These are phyloP conservation scores for Epicoccum sorghinum DNA, from an alignment of 2,329 filamentous ascomycete species.

Conservation along the genomic window DNA sequence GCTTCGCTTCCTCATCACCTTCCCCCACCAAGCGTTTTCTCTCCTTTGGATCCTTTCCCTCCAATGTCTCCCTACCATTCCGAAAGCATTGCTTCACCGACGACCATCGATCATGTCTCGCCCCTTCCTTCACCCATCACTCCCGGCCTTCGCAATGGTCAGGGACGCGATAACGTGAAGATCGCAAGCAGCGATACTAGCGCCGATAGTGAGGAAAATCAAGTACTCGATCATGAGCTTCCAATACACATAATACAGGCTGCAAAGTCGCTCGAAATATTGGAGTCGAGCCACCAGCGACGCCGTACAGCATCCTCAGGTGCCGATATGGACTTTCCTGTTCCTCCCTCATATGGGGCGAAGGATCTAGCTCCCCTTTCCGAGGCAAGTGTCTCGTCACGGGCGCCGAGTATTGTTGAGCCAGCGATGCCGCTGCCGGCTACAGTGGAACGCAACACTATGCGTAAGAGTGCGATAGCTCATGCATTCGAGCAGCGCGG, in stretches of 20 bases:
- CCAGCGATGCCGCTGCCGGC: conserved; percentile 7
- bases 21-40: conserved; percentile 35
- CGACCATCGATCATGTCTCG: conserved; percentile 38
- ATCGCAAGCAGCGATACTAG: conserved; percentile 45
- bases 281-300: conserved; percentile 29
- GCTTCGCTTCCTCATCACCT: conserved; percentile 28
- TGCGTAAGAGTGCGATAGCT: conserved; percentile 1
- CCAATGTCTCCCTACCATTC: conserved; percentile 34
- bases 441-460: conserved; percentile 1
- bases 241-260: conserved; percentile 34
- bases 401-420: conserved; percentile 31
- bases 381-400: conserved; percentile 27
- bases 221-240: conserved; percentile 28
- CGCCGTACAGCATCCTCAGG: conserved; percentile 46
- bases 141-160: conserved; percentile 35
- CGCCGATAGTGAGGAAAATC: conserved; percentile 39
- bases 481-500: conserved; percentile 11
- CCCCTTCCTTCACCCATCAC: conserved; percentile 46
- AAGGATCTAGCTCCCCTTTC: conserved; percentile 30
- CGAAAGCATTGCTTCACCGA: conserved; percentile 36
- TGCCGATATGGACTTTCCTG: conserved; percentile 33
- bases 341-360: conserved; percentile 19
- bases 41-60: conserved; percentile 40
- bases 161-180: conserved; percentile 40
- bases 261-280: conserved; percentile 17